Base-by-base conservation (phyloP, 768 basidiomycete genomes). In the Mycena leptocephala region DNA sequence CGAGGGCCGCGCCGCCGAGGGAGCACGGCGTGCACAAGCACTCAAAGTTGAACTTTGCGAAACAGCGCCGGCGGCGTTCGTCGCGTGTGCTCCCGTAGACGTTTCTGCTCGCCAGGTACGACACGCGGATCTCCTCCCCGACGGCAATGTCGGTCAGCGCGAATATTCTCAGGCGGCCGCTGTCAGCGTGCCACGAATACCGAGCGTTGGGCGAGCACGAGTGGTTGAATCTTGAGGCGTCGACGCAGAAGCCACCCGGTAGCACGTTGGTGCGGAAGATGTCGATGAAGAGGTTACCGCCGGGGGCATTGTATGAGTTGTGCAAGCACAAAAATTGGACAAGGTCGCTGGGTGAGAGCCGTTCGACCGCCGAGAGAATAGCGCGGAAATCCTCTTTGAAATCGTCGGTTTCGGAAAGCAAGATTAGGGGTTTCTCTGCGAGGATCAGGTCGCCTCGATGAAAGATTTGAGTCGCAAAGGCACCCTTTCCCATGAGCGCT, bases 181-280 rank as follows among this genome's bases (percentile, higher is more conserved):
- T 68, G 5, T 64, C 46, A 22, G 41, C 66, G 51, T 81, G 74
- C 74, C 76, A 82, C 41, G 78, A 77, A 65, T 81, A 81, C 5
- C 79, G 71, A 30, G 81, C 80, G 67, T 82, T 82, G 24, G 82
- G 81, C 26, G 53, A 35, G 62, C 80, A 81, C 18, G 80, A 81
- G 53, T 78, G 80, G 55, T 81, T 81, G 73, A 80, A 81, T 28
- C 74, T 24, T 1, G 80, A 72, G 26, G 72, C 69, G 4, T 62
- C 26, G 56, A 62, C 56, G 10, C 79, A 32, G 9, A 77, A 72
- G 32, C 74, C 70, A 5, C 35, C 72, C 28, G 69, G 46, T 20
- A 77, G 33, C 22, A 43, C 48, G 48, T 79, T 77, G 30, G 79
- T 79, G 32, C 43, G 37, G 46, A 39, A 75, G 41, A 77, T 77